Evolutionary conservation across 768 basidiomycete genomes (phyloP), one percentile per base, ranked within the genome.

Genomic region (Naganishia randhawae): DNA sequence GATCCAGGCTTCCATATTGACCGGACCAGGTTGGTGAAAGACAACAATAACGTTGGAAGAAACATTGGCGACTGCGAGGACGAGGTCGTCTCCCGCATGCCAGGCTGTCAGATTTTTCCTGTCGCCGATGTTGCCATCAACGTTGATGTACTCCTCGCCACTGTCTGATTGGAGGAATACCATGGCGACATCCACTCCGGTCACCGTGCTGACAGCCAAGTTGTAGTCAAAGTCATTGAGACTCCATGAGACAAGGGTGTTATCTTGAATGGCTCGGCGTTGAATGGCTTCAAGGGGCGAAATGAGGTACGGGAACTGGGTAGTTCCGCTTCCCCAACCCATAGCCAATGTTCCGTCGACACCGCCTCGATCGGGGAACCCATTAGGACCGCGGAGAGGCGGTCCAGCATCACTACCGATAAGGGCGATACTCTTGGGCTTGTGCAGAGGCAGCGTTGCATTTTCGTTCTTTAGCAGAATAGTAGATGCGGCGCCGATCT

Each of bases 261-360:
- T 84, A 74, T 89, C 87, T 35, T 84, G 73, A n/a, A 85, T 82
- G 0, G 91, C 89, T 50, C 87, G 85, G 8, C 78, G 75, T 75
- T 92, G 89, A 72, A 96, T 88, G 3, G 91, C 91, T 75, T 90
- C 87, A 53, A 89, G 83, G 1, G 92, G 91, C 54, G 89, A 86
- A 68, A 92, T 80, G 16, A 92, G 84, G 78, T 92, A 92, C 6
- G 88, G 86, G 82, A 79, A 80, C 19, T 81, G 71, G 14, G 85
- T 83, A 0, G 92, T 90, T 80, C 91, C 91, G 57, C 88, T 89
- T 41, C 91, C 93, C 93, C 93, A 96, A 16, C 92, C 92, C 88
- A 92, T 88, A 9, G 91, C 91, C 25, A 96, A 83, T 19, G 89
- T 83, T 35, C 80, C 79, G 37, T 75, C 70, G 64, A 86, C 80